Conservation (phyloP, 225 moss, liverwort and hornwort genomes). For the Takakia lepidozioides region DNA sequence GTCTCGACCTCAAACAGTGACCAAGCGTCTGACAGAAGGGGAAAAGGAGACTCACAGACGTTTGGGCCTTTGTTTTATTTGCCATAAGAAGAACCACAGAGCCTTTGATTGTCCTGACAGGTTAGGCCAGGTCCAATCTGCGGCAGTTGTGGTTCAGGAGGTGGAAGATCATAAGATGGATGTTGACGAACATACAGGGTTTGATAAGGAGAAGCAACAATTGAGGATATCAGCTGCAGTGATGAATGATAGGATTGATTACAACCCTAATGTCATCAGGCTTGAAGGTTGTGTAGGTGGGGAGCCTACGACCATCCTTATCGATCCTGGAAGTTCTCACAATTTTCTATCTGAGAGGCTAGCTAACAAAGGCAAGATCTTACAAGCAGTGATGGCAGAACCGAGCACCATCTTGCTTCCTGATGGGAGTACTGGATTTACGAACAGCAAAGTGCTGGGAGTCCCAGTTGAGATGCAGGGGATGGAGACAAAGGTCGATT, state of each 20-base stretch:
- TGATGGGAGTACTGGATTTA: neutral
- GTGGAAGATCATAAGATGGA: constrained; percentile 1
- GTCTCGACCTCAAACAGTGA: too few species aligned
- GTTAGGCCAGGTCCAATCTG: constrained; percentile 1
- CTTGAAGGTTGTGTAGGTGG: too few species aligned
- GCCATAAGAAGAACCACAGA: too few species aligned
- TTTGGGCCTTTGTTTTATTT: too few species aligned
- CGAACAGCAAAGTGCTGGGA: neutral
- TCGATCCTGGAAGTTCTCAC: constrained; percentile 2
- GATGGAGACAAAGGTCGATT: constrained; percentile 3
- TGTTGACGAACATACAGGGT: constrained; percentile 1
- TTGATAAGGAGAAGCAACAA: neutral
- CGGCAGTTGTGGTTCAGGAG: neutral
- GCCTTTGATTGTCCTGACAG: too few species aligned
- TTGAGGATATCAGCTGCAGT: constrained; percentile 1
- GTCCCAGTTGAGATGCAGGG: neutral
- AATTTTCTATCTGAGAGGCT: constrained; percentile 3
- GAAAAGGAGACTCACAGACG: too few species aligned
- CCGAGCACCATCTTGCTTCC: constrained; percentile 7
- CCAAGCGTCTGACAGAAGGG: too few species aligned
- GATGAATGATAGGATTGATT: too few species aligned
- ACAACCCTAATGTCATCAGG: too few species aligned
- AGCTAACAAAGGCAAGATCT: constrained; percentile 6
- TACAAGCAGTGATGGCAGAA: too few species aligned
- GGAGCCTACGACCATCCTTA: too few species aligned